phyloP scores from a whole-genome alignment of 305 asterid genomes.

The Nicotiana rustica region DNA sequence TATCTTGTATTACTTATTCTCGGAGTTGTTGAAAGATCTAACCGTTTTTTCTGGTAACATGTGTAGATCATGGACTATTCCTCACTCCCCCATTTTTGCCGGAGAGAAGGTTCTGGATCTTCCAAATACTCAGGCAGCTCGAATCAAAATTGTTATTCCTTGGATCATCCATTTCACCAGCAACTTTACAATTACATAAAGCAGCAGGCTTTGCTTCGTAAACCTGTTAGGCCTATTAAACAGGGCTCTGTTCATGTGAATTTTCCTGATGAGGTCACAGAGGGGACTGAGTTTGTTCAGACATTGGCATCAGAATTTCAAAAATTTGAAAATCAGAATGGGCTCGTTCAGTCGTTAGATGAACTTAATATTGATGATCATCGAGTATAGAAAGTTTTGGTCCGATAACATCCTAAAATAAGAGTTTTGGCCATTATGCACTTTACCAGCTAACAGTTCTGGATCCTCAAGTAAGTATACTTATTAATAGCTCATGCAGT shows the following conservation, averaged over 20 bases:
- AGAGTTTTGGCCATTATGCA: neutral
- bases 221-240: constrained; percentile 52
- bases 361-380: constrained; percentile 46
- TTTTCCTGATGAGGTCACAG: constrained; percentile 63
- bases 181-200: constrained; percentile 71
- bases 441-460: neutral
- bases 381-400: constrained; percentile 15
- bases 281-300: constrained; percentile 65
- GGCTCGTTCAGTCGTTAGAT: constrained; percentile 46
- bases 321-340: constrained; percentile 54
- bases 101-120: constrained; percentile 71
- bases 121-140: constrained; percentile 50
- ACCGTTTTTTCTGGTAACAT: constrained; percentile 31
- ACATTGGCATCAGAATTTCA: constrained; percentile 67
- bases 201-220: constrained; percentile 55
- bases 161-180: constrained; percentile 89
- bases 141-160: constrained; percentile 62
- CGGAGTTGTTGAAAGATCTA: constrained; percentile 14
- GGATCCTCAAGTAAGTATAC: constrained; percentile 25
- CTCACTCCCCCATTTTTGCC: constrained; percentile 89
- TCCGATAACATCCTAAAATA: neutral
- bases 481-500: constrained; percentile 28
- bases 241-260: constrained; percentile 87
- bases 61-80: constrained; percentile 88
- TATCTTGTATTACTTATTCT: neutral